Base-by-base conservation (phyloP, 1,284 basidiomycete species). In the Hymenochaete sp. region DNA sequence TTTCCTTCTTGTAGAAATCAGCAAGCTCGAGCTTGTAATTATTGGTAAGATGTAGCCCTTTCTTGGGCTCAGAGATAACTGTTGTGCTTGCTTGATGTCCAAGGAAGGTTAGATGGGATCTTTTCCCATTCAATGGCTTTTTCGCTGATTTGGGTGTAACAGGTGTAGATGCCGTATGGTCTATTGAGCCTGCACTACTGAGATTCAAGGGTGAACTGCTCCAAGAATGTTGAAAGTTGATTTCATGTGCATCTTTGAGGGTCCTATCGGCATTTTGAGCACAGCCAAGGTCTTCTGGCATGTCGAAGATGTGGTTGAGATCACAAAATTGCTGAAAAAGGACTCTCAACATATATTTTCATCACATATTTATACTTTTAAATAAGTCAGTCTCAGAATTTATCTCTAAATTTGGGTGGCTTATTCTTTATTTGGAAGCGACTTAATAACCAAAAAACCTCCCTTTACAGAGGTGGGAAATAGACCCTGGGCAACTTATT, bases 231-330 rank as follows among this genome's bases (percentile, higher is more conserved):
- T 21, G 28, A 11, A 25, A 44, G 13, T 18, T 27, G 21, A 44
- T 38, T 22, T 44, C 43, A 22, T 35, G 14, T 19, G 43, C 43
- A 38, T 44, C 43, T 21, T 44, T 44, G n/a, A 44, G 36, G 2
- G 33, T 44, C 21, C 35, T 18, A 38, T 44, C 35, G 28, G 43
- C 11, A 27, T 44, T 38, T 19, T 44, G 43, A 26, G 43, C 35
- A 27, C 43, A 44, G 22, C 43, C 43, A 37, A 44, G 43, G 9
- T 32, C 21, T 10, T 13, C 21, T 21, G 41, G 22, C 41, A 43
- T 43, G 18, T 13, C 35, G 28, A 16, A 38, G n/a, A n/a, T n/a
- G n/a, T n/a, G n/a, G n/a, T n/a, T n/a, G n/a, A n/a, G n/a, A n/a
- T n/a, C n/a, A n/a, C n/a, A n/a, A n/a, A n/a, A n/a, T n/a, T n/a